Evolutionary conservation across 1,284 basidiomycete species (phyloP), one percentile per base, ranked within the genome.

Genomic region (Naganishia sp.): DNA sequence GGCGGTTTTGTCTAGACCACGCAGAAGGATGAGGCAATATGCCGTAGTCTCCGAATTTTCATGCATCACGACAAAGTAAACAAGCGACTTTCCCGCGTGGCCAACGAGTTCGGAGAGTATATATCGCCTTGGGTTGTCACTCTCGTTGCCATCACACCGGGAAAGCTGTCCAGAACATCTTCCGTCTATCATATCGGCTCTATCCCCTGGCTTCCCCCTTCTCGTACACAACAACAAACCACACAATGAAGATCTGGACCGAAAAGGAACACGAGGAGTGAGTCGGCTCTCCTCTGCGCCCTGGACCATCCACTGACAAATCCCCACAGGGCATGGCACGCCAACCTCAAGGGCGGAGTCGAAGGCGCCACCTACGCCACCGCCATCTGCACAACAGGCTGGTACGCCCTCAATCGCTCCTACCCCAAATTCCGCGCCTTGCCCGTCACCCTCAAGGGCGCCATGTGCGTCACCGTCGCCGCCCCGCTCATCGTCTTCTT

Each of bases 401-500:
- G 86, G 64, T 87, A 85, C 75, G 75, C 85, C 69, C 81, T 88
- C 52, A 83, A 87, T 67, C 82, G 81, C 31, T 79, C 81, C 50
- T 87, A 83, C 75, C 78, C 84, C 0, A 83, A 85, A 64, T 94
- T 90, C 78, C 86, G 88, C 67, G 74, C 80, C 0, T 82, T 94
- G 3, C 90, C 90, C 0, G 80, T 84, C 1, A 87, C 88, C 0
- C 81, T 93, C 70, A 94, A 93, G 77, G 81, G 87, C 0, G 84
- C 94, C 47, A 88, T 88, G 51, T 83, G 86, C 42, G 82, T 89
- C 67, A 82, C 88, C 64, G 72, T 90, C 69, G 82, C 86, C 63
- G 85, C 90, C 7, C 91, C 90, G 0, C 77, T 85, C 39, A 83
- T 90, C 60, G 84, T 87, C 51, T 88, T 94, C 70, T 84, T 85